Evolutionary conservation across 2,329 filamentous ascomycete genomes (phyloP).

Genomic region (Aureobasidium sp.): DNA sequence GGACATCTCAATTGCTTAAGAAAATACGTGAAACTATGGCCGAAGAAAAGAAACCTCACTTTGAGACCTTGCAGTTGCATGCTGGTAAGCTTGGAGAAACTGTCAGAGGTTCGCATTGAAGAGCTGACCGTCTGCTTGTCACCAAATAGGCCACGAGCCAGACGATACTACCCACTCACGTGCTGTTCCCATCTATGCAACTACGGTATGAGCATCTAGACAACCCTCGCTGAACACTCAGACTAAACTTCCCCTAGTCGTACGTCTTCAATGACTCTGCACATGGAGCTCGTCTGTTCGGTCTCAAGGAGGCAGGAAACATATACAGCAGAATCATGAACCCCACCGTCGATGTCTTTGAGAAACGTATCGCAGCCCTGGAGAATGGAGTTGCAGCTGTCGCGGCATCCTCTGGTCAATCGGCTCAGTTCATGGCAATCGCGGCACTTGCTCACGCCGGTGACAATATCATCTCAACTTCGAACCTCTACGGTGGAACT

Average conservation of each 20-base stretch:
- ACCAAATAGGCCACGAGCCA: slow-evolving; percentile 50
- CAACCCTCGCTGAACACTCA: no score
- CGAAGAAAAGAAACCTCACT: slow-evolving; percentile 28
- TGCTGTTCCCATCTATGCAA: slow-evolving; percentile 93
- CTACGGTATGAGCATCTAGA: slow-evolving; percentile 46
- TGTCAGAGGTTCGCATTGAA: not conserved
- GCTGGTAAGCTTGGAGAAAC: slow-evolving; percentile 31
- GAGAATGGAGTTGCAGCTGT: slow-evolving; percentile 87
- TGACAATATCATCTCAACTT: slow-evolving; percentile 89
- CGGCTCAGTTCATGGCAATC: slow-evolving; percentile 88
- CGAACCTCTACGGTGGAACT: slow-evolving; percentile 87
- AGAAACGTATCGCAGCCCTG: slow-evolving; percentile 91
- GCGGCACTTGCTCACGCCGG: slow-evolving; percentile 75
- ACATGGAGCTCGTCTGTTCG: slow-evolving; percentile 89
- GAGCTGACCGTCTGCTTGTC: not conserved
- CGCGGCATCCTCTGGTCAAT: slow-evolving; percentile 77
- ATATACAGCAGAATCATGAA: slow-evolving; percentile 94
- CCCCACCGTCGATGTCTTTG: slow-evolving; percentile 92
- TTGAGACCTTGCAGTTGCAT: slow-evolving; percentile 47
- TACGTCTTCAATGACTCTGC: slow-evolving; percentile 94
- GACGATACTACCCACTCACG: slow-evolving; percentile 78
- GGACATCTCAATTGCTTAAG: not conserved
- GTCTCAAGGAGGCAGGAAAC: slow-evolving; percentile 94
- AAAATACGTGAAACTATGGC: not conserved
- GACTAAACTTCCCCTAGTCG: slow-evolving; percentile 47